These are phyloP conservation scores for Nitzschia putrida DNA, from an alignment of 108 stramenopile genomes.

Conservation along the genomic window DNA sequence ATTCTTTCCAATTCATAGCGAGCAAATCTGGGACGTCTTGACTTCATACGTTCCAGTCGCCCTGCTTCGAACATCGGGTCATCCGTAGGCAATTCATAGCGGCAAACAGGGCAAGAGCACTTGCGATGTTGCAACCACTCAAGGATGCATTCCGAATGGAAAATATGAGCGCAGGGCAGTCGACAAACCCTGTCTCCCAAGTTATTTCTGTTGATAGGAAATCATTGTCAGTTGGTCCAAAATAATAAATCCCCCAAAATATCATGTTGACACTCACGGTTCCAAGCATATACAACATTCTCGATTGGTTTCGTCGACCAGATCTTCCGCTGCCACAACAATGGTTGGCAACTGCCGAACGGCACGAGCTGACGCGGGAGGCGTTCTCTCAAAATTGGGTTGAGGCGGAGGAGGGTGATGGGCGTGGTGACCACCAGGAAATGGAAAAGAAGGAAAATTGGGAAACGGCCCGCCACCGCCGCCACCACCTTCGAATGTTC, in stretches of 20 bases:
- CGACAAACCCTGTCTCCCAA: conserved; percentile 44
- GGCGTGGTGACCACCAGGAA: neutral
- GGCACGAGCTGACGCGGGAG: conserved; percentile 33
- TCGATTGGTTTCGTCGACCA: conserved; percentile 64
- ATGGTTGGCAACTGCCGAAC: conserved; percentile 41
- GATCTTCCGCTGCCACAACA: conserved; percentile 54
- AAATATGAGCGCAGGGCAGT: conserved; percentile 78
- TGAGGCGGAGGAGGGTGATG: neutral
- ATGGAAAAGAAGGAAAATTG: neutral
- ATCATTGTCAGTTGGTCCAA: neutral
- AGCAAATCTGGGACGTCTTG: conserved; percentile 65
- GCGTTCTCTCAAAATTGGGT: conserved; percentile 2
- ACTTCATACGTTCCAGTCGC: conserved; percentile 64
- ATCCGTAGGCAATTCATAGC: conserved; percentile 76
- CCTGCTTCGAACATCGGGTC: conserved; percentile 66
- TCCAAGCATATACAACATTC: conserved; percentile 87
- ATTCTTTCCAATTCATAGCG: conserved; percentile 62
- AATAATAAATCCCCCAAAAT: neutral
- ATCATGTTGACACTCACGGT: conserved; percentile 24
- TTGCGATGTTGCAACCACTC: conserved; percentile 64
- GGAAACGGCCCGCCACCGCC: too few species aligned
- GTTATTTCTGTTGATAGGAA: conserved; percentile 20
- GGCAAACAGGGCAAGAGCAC: conserved; percentile 74
- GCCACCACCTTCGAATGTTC: too few species aligned
- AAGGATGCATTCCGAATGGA: conserved; percentile 46